phyloP scores from a whole-genome alignment of 116 monocot species.

The Zostera marina region DNA sequence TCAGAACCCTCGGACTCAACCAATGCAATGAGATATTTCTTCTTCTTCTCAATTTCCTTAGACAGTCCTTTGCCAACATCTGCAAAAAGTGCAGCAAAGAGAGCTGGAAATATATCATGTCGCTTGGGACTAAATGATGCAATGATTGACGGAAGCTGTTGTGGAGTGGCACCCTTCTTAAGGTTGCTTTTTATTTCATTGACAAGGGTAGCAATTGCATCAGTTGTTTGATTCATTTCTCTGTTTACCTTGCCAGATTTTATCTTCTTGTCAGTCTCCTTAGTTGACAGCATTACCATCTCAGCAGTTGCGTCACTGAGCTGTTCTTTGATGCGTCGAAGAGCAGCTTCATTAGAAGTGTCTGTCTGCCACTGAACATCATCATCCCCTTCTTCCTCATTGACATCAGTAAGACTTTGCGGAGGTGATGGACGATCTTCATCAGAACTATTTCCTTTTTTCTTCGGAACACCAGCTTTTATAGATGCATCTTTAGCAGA shows the following conservation, averaged over 20 bases:
- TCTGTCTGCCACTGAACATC: slow-evolving; percentile 79
- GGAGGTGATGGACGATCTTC: slow-evolving; percentile 26
- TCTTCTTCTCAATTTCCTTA: slow-evolving; percentile 59
- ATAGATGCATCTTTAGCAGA: slow-evolving; percentile 13
- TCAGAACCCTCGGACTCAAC: slow-evolving; percentile 21
- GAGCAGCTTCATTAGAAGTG: slow-evolving; percentile 60
- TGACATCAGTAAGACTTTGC: slow-evolving; percentile 26
- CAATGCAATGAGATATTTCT: slow-evolving; percentile 23
- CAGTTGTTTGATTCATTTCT: neutral
- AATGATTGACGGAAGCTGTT: slow-evolving; percentile 16
- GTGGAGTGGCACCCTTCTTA: slow-evolving; percentile 16
- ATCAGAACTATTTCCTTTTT: slow-evolving; percentile 11
- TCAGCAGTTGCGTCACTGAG: slow-evolving; percentile 60
- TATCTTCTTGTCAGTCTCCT: slow-evolving; percentile 7
- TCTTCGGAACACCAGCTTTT: slow-evolving; percentile 5
- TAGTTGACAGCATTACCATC: slow-evolving; percentile 69
- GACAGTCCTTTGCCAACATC: slow-evolving; percentile 61
- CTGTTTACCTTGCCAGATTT: too few species aligned
- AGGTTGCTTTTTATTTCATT: slow-evolving; percentile 18
- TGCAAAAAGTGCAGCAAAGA: slow-evolving; percentile 52
- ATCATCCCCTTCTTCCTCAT: slow-evolving; percentile 30
- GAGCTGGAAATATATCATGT: slow-evolving; percentile 37
- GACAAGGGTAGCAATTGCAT: slow-evolving; percentile 6
- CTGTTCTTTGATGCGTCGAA: slow-evolving; percentile 62
- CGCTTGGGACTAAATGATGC: slow-evolving; percentile 5